A percentile compares a stretch with the other conserved stretches of the same genome.
phyloP scores from a whole-genome alignment of 129 eudicot genomes.

The Tagetes erecta region DNA sequence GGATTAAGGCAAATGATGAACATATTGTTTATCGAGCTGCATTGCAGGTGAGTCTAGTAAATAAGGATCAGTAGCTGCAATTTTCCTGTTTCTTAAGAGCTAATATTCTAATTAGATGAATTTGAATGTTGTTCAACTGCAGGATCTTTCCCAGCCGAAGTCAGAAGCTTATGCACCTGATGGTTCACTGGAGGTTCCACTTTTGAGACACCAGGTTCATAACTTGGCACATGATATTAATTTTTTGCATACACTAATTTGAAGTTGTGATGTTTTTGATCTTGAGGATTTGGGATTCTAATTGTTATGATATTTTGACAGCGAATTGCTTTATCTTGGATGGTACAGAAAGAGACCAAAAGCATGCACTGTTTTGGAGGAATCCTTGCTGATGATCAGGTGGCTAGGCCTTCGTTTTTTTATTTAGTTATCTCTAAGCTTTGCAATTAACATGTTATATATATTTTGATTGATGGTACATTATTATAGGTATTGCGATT shows the following conservation, averaged over 20 bases:
- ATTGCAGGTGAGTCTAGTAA: constrained; percentile 51
- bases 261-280: neutral
- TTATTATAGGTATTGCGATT: neutral
- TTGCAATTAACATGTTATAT: neutral
- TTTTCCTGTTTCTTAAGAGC: neutral
- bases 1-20: constrained; percentile 61
- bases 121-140: constrained; percentile 27
- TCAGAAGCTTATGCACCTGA: constrained; percentile 78
- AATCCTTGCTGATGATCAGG: constrained; percentile 99
- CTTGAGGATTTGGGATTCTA: constrained; percentile 16
- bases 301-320: constrained; percentile 39
- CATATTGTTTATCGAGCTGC: constrained; percentile 54
- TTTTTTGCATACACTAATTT: neutral
- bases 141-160: constrained; percentile 92
- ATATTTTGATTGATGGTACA: constrained; percentile 2
- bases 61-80: constrained; percentile 16
- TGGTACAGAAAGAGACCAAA: constrained; percentile 84
- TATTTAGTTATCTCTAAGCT: neutral
- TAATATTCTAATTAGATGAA: constrained; percentile 15
- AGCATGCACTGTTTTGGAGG: constrained; percentile 84
- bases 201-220: constrained; percentile 87
- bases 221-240: neutral
- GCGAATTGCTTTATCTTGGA: constrained; percentile 98
- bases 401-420: constrained; percentile 21
- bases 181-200: constrained; percentile 70